phyloP scores from a whole-genome alignment of 2,329 filamentous ascomycete genomes.

The Cladobotryum protrusum region DNA sequence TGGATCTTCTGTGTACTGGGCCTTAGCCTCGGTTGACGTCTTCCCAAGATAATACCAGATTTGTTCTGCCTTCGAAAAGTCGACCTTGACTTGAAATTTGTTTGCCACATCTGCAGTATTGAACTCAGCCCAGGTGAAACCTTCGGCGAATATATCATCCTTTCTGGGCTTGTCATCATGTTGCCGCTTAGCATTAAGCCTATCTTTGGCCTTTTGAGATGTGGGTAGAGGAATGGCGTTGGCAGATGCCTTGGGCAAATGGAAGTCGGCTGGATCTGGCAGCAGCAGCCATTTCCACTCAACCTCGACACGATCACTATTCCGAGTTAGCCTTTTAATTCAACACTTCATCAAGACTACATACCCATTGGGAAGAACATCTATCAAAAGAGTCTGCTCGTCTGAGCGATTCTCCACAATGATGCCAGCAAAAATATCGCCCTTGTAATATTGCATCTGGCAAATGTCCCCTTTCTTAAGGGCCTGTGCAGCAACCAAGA shows the following conservation, averaged over 20 bases:
- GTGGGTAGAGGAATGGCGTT: constrained; percentile 66
- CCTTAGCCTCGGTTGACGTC: constrained; percentile 80
- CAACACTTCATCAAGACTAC: constrained; percentile 25
- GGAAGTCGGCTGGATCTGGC: constrained; percentile 64
- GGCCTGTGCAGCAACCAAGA: constrained; percentile 60
- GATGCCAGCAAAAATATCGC: constrained; percentile 85
- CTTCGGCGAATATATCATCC: constrained; percentile 61
- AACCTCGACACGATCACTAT: constrained; percentile 66
- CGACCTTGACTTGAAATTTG: constrained; percentile 59
- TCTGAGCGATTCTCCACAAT: constrained; percentile 75
- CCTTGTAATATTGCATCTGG: constrained; percentile 76
- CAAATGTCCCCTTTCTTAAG: constrained; percentile 70
- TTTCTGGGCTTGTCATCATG: constrained; percentile 57
- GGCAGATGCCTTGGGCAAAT: constrained; percentile 66
- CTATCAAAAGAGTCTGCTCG: constrained; percentile 71
- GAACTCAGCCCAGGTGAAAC: constrained; percentile 75
- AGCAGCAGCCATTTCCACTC: constrained; percentile 80
- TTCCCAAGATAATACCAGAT: constrained; percentile 86
- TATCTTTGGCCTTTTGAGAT: constrained; percentile 55
- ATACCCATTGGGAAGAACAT: constrained; percentile 79
- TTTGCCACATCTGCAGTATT: constrained; percentile 54
- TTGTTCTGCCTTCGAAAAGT: constrained; percentile 65
- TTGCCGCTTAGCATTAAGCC: constrained; percentile 60
- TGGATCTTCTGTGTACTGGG: constrained; percentile 82
- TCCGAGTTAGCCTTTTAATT: constrained; percentile 32